Evolutionary conservation across 164 flowering plant species (phyloP).

Genomic region (Vitis riparia): DNA sequence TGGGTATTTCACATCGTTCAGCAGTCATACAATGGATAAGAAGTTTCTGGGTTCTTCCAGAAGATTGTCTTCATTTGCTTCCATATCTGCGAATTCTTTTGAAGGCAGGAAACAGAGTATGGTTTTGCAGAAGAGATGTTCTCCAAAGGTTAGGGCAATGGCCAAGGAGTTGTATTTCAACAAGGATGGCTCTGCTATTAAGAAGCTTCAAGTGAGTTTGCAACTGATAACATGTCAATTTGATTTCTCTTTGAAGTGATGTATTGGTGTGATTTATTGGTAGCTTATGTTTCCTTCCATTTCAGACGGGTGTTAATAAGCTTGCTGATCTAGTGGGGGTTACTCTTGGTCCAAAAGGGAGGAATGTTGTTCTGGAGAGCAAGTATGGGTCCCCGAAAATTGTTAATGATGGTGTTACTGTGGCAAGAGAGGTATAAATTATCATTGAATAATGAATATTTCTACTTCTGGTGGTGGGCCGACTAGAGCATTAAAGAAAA

Average conservation of each 20-base stretch:
- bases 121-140: conserved; percentile 24
- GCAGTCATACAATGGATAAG: conserved; percentile 28
- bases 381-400: conserved; percentile 98
- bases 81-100: conserved; percentile 43
- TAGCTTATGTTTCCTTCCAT: neutral
- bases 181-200: conserved; percentile 68
- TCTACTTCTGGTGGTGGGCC: neutral
- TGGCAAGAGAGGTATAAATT: conserved; percentile 71
- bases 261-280: too few species aligned
- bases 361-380: conserved; percentile 98
- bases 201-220: conserved; percentile 57
- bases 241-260: too few species aligned
- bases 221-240: neutral
- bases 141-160: conserved; percentile 41
- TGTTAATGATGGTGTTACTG: conserved; percentile 98
- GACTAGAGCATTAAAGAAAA: too few species aligned
- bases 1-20: conserved; percentile 43
- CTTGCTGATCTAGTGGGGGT: conserved; percentile 98
- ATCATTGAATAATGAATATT: neutral
- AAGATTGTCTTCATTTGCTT: conserved; percentile 43
- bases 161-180: conserved; percentile 72
- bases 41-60: conserved; percentile 29
- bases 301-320: conserved; percentile 90
- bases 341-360: conserved; percentile 98
- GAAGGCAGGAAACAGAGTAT: conserved; percentile 28